Percentiles rank a stretch among this genome's conserved stretches.
phyloP scores from a whole-genome alignment of 2,329 filamentous ascomycete genomes.

The Fusarium sp. region DNA sequence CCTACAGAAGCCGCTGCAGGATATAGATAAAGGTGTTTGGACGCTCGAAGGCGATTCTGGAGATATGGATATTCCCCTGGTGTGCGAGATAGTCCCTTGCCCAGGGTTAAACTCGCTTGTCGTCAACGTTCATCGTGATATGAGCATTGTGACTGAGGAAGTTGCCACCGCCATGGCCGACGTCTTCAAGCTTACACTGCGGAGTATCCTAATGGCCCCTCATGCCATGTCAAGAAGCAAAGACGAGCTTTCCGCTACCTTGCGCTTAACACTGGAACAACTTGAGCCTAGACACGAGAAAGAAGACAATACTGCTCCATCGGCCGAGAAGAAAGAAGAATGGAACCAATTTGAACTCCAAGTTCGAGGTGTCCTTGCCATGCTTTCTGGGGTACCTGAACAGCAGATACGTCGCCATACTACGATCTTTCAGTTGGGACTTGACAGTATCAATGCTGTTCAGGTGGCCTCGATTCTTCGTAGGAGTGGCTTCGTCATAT shows the following conservation, averaged over 20 bases:
- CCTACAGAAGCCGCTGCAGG: constrained; percentile 75
- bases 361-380: constrained; percentile 69
- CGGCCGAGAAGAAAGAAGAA: constrained; percentile 40
- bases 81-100: constrained; percentile 79
- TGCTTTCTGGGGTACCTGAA: constrained; percentile 66
- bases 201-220: constrained; percentile 47
- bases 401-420: constrained; percentile 69
- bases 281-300: constrained; percentile 43
- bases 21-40: constrained; percentile 70
- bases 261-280: constrained; percentile 36
- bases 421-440: constrained; percentile 87
- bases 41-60: constrained; percentile 68
- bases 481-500: constrained; percentile 68
- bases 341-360: constrained; percentile 67
- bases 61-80: constrained; percentile 80
- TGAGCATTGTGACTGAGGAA: constrained; percentile 54
- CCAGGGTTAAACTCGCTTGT: constrained; percentile 64
- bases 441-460: constrained; percentile 90
- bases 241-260: constrained; percentile 41
- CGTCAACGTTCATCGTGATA: constrained; percentile 74
- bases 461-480: constrained; percentile 80
- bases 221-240: constrained; percentile 43
- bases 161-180: constrained; percentile 50
- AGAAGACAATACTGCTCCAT: constrained; percentile 17
- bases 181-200: constrained; percentile 51